Evolutionary conservation across 2,329 filamentous ascomycete genomes (phyloP), one percentile per base, ranked within the genome.

Genomic region (Nothopassalora personata): DNA sequence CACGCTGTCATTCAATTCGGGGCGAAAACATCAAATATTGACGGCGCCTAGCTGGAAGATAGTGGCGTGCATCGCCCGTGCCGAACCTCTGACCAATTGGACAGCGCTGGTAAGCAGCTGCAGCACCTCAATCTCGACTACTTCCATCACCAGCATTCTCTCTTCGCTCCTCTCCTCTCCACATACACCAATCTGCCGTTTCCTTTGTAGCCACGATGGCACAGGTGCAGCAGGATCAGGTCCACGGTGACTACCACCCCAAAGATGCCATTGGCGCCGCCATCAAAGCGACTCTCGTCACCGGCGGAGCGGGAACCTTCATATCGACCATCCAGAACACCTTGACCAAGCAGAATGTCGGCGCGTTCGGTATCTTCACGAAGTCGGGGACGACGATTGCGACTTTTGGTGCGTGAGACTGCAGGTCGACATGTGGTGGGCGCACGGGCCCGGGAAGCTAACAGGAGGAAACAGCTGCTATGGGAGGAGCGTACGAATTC

Each of bases 241-340:
- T 65, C 47, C 78, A 82, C 60, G 74, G 77, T 27, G 53, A 60
- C 65, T 95, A 88, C 76, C 84, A 89, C 65, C 85, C 88, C 52
- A 84, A 86, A 75, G 89, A 96, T 81, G 86, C 90, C 66, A 76
- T 96, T 68, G 81, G 82, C 65, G 81, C 82, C 64, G 83, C 87
- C 53, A 77, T 87, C 72, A 85, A 84, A 73, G 84, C 85, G 62
- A 83, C 82, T 45, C 70, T 86, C 64, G 76, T 90, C 68, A 86
- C 87, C 61, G 85, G 86, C 70, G 78, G 79, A 60, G 83, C 83
- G 60, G 91, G 91, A 68, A 77, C 89, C 72, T 82, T 91, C 75
- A 74, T 88, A 61, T 88, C 90, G 53, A 87, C 89, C 57, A 82
- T 96, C 66, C 89, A 92, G 79, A 97, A 96, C 80, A 90, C 91